A percentile compares a stretch with the other conserved stretches of the same genome.
phyloP scores from a whole-genome alignment of 257 asterid genomes.

The Solanum medicagineum region DNA sequence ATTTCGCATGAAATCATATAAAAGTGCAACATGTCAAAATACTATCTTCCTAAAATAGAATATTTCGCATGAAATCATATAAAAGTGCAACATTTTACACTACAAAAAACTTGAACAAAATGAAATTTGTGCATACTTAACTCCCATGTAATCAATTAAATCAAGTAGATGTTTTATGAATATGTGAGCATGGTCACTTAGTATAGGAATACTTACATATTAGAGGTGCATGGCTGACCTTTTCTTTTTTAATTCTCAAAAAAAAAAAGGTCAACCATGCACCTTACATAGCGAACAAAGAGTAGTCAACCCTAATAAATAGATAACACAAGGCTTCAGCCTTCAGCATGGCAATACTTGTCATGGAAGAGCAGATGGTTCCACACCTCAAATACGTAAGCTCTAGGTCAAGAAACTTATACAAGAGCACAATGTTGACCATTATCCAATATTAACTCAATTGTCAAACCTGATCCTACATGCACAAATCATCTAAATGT shows the following conservation, averaged over 20 bases:
- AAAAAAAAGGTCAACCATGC: neutral
- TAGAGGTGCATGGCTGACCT: neutral
- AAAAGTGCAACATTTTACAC: neutral
- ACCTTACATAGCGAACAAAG: neutral
- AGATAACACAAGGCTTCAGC: neutral
- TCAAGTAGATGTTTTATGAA: neutral
- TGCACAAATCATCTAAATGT: neutral
- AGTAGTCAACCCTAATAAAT: neutral
- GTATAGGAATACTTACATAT: neutral
- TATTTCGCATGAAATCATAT: neutral
- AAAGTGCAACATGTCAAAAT: neutral
- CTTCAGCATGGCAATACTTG: neutral
- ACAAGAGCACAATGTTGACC: neutral
- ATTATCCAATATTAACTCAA: neutral
- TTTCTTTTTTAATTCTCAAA: too few species aligned
- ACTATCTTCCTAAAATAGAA: neutral
- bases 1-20: neutral
- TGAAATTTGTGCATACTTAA: neutral
- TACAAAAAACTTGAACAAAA: neutral
- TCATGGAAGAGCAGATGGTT: neutral
- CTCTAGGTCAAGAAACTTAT: neutral
- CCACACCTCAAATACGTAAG: neutral
- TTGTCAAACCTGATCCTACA: neutral
- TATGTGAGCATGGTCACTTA: neutral
- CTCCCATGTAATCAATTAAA: neutral